Evolutionary conservation across 257 asterid species (phyloP).

Genomic region (Catharanthus roseus): DNA sequence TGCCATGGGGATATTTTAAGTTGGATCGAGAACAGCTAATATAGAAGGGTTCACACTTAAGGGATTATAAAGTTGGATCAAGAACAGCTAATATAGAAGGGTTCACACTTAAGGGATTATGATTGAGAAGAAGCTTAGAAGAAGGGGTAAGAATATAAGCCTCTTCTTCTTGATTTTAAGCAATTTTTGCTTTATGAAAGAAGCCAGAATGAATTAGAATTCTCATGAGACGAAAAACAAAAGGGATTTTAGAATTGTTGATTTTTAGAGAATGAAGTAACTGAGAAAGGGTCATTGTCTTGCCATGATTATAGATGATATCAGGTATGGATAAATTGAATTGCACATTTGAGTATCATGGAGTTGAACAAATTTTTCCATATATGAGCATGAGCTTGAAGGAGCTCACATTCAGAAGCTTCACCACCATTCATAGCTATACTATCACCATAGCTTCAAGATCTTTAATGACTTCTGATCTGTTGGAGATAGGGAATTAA

Average conservation of each 20-base stretch:
- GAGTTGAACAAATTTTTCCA: no score
- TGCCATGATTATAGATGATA: no score
- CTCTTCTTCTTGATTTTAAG: not conserved
- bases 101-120: constrained; percentile 3
- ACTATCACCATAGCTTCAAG: no score
- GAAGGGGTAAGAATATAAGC: constrained; percentile 18
- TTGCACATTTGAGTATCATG: no score
- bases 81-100: constrained; percentile 2
- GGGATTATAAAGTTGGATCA: constrained; percentile 8
- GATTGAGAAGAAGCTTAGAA: constrained; percentile 19
- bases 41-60: no score
- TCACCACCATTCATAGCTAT: no score
- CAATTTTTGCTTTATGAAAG: not conserved
- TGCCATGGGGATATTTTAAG: constrained; percentile 18
- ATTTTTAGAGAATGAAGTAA: constrained; percentile 17
- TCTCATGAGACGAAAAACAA: constrained; percentile 15
- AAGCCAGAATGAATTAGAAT: constrained; percentile 14
- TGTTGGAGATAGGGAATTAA: no score
- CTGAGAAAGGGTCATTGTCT: constrained; percentile 4
- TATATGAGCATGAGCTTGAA: no score
- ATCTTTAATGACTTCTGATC: no score
- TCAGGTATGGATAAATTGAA: no score
- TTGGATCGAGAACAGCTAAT: no score
- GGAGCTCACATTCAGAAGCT: no score
- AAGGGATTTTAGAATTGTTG: constrained; percentile 4